These are phyloP conservation scores for Didymella glomerata DNA, from an alignment of 2,329 filamentous ascomycete species.

Conservation along the genomic window DNA sequence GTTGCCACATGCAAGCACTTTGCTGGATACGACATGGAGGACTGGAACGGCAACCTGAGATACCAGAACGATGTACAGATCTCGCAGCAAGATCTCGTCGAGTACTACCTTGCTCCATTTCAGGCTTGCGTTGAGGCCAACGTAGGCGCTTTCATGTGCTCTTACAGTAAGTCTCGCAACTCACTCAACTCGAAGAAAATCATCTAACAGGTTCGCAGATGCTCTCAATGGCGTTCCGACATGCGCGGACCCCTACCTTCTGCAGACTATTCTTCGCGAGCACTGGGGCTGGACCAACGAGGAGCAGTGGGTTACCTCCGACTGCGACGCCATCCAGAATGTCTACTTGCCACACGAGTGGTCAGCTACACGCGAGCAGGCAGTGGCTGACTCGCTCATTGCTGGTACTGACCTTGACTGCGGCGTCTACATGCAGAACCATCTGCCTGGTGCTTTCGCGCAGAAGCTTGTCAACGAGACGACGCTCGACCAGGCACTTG, in stretches of 20 bases:
- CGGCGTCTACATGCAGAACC: conserved; percentile 35
- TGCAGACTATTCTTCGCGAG: conserved; percentile 70
- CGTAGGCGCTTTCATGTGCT: conserved; percentile 63
- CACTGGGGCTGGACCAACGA: conserved; percentile 70
- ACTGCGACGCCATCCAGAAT: conserved; percentile 70
- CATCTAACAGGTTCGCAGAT: conserved; percentile 55
- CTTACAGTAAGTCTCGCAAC: conserved; percentile 51
- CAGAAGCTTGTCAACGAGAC: conserved; percentile 48
- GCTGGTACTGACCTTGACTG: conserved; percentile 40
- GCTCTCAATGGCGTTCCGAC: conserved; percentile 71
- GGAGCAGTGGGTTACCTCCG: conserved; percentile 69
- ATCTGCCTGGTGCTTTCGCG: conserved; percentile 31
- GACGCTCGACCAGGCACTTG: conserved; percentile 60
- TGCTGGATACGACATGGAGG: conserved; percentile 46
- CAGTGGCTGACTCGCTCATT: conserved; percentile 36
- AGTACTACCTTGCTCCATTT: conserved; percentile 75
- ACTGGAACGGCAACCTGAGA: conserved; percentile 41
- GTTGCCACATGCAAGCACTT: conserved; percentile 52
- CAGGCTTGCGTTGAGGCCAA: conserved; percentile 59
- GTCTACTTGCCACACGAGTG: conserved; percentile 62
- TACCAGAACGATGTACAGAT: conserved; percentile 66
- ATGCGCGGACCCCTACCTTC: conserved; percentile 69
- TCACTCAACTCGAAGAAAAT: background rate
- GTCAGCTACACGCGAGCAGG: conserved; percentile 37
- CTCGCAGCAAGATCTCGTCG: conserved; percentile 68